Percentiles rank a stretch among this genome's conserved stretches.
Conservation (phyloP, 1,284 basidiomycete species). For the Xerocomus minutiporus region DNA sequence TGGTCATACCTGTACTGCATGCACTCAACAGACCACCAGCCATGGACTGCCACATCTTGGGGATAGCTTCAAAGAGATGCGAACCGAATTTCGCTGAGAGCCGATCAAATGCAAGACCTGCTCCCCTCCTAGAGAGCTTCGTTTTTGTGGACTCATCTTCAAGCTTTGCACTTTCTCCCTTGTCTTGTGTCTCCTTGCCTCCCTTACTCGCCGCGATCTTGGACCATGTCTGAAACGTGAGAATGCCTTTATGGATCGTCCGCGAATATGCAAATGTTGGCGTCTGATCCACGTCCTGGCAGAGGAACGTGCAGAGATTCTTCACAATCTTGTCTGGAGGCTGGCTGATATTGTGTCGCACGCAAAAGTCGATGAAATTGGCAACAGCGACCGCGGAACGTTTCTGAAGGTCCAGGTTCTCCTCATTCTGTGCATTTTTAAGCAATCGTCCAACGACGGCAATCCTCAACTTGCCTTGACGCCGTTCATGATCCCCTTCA, state of each 20-base stretch:
- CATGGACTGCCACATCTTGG: conserved; percentile 94
- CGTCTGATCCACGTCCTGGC: conserved; percentile 85
- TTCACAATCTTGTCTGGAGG: conserved; percentile 92
- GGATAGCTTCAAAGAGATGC: conserved; percentile 70
- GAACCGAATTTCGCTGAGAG: conserved; percentile 78
- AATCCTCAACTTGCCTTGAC: conserved; percentile 68
- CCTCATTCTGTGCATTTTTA: conserved; percentile 64
- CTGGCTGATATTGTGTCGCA: conserved; percentile 57
- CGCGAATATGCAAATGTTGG: conserved; percentile 79
- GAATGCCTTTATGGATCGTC: conserved; percentile 65
- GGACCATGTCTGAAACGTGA: conserved; percentile 59
- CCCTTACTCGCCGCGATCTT: conserved; percentile 32
- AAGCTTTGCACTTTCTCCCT: conserved; percentile 37
- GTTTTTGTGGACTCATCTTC: conserved; percentile 54
- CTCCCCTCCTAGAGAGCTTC: conserved; percentile 74
- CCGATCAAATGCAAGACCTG: conserved; percentile 76
- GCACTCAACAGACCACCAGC: conserved; percentile 69
- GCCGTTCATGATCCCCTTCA: conserved; percentile 96
- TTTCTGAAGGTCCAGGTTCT: conserved; percentile 85
- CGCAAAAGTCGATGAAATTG: conserved; percentile 84
- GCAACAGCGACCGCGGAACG: conserved; percentile 87
- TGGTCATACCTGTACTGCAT: conserved; percentile 57
- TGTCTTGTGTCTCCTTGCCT: conserved; percentile 48
- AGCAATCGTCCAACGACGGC: conserved; percentile 2
- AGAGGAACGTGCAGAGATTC: conserved; percentile 96